Conservation (phyloP, 768 basidiomycete species). For the Mycena capillaripes region DNA sequence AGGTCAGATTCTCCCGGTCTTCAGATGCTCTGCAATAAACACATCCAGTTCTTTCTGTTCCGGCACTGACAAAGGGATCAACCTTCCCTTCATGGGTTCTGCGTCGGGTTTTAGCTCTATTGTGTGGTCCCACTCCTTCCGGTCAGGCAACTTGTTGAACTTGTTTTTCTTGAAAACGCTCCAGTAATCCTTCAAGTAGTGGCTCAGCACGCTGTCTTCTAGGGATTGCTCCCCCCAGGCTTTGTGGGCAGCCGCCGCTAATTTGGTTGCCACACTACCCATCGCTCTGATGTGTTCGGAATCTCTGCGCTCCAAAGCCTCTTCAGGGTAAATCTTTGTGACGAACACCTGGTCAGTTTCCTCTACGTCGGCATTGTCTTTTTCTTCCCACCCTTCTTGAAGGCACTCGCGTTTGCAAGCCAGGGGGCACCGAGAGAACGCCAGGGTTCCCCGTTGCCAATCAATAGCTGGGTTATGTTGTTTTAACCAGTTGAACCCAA, state of each 20-base stretch:
- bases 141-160: background rate
- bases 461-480: background rate
- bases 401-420: background rate
- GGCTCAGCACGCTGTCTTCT: background rate
- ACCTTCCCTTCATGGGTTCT: background rate
- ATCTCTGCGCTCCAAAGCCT: background rate
- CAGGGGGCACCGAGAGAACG: constrained; percentile 1
- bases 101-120: background rate
- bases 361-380: background rate
- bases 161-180: background rate
- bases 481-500: background rate
- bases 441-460: background rate
- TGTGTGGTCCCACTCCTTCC: background rate
- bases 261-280: background rate
- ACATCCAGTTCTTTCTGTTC: background rate
- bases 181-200: background rate
- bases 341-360: constrained; percentile 7
- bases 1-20: too few species aligned
- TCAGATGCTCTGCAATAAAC: background rate
- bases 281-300: background rate
- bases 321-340: background rate
- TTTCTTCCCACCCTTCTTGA: background rate
- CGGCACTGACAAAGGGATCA: background rate
- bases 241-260: background rate
- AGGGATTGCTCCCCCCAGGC: background rate